Evolutionary conservation across 768 basidiomycete genomes (phyloP).

Genomic region (Collybiopsis confluens): DNA sequence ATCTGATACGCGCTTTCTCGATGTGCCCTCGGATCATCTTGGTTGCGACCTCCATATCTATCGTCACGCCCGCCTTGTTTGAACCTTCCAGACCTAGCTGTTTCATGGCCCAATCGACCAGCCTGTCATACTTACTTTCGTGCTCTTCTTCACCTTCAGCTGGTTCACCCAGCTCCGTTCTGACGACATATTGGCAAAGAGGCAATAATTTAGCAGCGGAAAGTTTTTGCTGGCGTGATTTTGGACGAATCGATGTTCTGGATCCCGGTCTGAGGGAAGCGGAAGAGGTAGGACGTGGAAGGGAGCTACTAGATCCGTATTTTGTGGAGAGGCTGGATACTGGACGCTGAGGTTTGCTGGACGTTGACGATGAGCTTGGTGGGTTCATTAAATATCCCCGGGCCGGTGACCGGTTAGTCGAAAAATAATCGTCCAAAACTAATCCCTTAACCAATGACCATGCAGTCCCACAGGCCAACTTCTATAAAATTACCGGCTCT

Average conservation of each 20-base stretch:
- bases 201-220: constrained; percentile 49
- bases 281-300: constrained; percentile 27
- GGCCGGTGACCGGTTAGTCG: neutral
- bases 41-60: constrained; percentile 53
- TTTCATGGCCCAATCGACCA: constrained; percentile 38
- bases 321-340: neutral
- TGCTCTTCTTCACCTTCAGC: constrained; percentile 31
- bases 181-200: constrained; percentile 49
- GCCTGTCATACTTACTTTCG: constrained; percentile 48
- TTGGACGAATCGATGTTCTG: constrained; percentile 37
- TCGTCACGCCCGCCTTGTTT: constrained; percentile 51
- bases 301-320: neutral
- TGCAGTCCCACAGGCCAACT: constrained; percentile 31
- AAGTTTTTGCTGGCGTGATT: constrained; percentile 41
- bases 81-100: constrained; percentile 46
- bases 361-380: neutral
- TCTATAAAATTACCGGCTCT: constrained; percentile 54
- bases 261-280: constrained; percentile 34
- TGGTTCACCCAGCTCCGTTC: constrained; percentile 12
- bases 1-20: constrained; percentile 68
- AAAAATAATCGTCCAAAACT: neutral
- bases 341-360: constrained; percentile 1
- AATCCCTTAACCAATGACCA: constrained; percentile 13
- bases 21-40: constrained; percentile 57
- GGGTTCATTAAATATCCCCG: too few species aligned